Conservation (phyloP, 345 rosid species). For the Trapa bicornis region DNA sequence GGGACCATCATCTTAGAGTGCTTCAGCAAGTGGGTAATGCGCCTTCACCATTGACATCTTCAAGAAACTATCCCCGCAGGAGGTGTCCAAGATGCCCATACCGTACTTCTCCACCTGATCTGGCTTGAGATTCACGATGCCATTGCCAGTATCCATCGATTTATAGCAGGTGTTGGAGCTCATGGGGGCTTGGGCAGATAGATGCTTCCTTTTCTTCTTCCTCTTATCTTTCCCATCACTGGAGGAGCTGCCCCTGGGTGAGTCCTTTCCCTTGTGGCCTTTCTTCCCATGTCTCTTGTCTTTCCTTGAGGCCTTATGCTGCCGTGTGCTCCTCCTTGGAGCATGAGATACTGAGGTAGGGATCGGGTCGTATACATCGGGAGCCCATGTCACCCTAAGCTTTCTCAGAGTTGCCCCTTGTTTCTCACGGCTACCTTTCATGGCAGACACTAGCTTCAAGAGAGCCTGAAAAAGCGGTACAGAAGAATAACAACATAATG, state of each 20-base stretch:
- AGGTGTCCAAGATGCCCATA: slow-evolving; percentile 37
- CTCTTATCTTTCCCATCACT: slow-evolving; percentile 19
- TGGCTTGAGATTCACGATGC: slow-evolving; percentile 9
- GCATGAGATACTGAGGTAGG: slow-evolving; percentile 64
- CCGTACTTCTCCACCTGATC: slow-evolving; percentile 19
- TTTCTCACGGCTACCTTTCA: slow-evolving; percentile 80
- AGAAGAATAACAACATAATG: neutral
- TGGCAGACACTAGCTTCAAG: slow-evolving; percentile 53
- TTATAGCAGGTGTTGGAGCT: slow-evolving; percentile 18
- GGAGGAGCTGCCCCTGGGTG: slow-evolving; percentile 26
- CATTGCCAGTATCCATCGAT: slow-evolving; percentile 11
- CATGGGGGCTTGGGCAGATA: slow-evolving; percentile 26
- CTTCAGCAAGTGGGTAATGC: slow-evolving; percentile 49
- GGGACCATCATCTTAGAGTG: slow-evolving; percentile 19
- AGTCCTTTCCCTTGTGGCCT: slow-evolving; percentile 44
- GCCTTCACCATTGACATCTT: slow-evolving; percentile 22
- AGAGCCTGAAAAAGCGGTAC: slow-evolving; percentile 16
- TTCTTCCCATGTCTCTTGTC: slow-evolving; percentile 65
- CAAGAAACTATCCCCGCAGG: slow-evolving; percentile 50
- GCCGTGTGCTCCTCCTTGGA: slow-evolving; percentile 33
- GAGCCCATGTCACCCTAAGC: slow-evolving; percentile 63
- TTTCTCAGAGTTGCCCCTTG: slow-evolving; percentile 33
- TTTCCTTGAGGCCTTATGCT: slow-evolving; percentile 44
- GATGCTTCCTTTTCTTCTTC: slow-evolving; percentile 23
- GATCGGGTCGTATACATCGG: slow-evolving; percentile 79